Evolutionary conservation across 345 rosid species (phyloP).

Genomic region (Citrus mangshanensis): DNA sequence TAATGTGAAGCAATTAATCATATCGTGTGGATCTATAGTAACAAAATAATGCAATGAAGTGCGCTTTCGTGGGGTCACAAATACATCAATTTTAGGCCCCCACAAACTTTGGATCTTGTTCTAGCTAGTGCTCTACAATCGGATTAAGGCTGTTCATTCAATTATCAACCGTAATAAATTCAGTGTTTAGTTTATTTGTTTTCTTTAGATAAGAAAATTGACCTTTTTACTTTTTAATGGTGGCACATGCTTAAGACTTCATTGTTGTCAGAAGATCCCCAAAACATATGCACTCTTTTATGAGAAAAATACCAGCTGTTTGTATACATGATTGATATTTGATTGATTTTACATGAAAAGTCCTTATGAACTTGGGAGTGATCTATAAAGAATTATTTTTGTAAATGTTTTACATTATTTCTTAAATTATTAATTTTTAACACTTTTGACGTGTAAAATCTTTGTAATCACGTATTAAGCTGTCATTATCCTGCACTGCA

Average conservation of each 20-base stretch:
- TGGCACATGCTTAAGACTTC: neutral
- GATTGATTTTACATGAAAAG: neutral
- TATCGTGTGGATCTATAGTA: neutral
- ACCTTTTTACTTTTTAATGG: too few species aligned
- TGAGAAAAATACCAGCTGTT: neutral
- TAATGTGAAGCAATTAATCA: neutral
- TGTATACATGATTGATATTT: neutral
- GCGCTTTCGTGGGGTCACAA: neutral
- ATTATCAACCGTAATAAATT: too few species aligned
- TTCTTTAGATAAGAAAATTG: too few species aligned
- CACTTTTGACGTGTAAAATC: neutral
- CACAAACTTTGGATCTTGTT: conserved; percentile 18
- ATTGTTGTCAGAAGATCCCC: neutral
- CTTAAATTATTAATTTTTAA: too few species aligned
- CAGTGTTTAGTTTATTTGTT: too few species aligned
- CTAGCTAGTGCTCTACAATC: neutral
- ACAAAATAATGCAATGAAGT: neutral
- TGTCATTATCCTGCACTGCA: neutral
- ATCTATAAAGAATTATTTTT: neutral
- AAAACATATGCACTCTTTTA: neutral
- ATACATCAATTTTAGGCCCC: neutral
- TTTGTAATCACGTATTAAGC: neutral
- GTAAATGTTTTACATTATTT: neutral
- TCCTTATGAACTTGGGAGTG: neutral
- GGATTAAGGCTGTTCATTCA: neutral